Evolutionary conservation across 2,329 filamentous ascomycete genomes (phyloP).

Genomic region (Fusarium brevicatenulatum): DNA sequence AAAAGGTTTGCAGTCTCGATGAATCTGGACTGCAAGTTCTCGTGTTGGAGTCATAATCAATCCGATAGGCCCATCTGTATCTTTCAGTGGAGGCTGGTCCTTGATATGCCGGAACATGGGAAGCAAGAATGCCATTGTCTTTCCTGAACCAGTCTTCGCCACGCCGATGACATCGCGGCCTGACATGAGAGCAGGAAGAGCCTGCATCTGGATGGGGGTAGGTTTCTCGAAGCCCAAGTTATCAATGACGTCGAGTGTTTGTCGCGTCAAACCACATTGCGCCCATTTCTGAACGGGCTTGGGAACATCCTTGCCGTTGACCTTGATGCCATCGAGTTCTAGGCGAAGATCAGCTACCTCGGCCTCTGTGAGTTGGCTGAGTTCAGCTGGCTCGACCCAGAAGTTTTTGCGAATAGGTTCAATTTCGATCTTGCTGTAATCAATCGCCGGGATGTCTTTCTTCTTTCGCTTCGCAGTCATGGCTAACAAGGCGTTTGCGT

Average conservation of each 20-base stretch:
- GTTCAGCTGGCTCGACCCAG: conserved; percentile 88
- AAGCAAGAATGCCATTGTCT: conserved; percentile 93
- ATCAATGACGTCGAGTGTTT: conserved; percentile 86
- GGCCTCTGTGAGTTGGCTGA: conserved; percentile 83
- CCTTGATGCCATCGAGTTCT: conserved; percentile 95
- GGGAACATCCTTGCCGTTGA: conserved; percentile 86
- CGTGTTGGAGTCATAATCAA: conserved; percentile 94
- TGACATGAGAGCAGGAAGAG: conserved; percentile 94
- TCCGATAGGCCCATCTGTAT: conserved; percentile 86
- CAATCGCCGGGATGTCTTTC: conserved; percentile 89
- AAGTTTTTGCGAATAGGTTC: conserved; percentile 92
- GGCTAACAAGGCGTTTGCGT: conserved; percentile 61
- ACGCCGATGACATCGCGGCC: conserved; percentile 95
- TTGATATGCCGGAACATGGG: conserved; percentile 99
- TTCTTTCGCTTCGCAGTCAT: conserved; percentile 80
- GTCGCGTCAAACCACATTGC: conserved; percentile 88
- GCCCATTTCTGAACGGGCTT: conserved; percentile 97
- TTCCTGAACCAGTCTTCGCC: conserved; percentile 96
- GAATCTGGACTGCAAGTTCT: conserved; percentile 93
- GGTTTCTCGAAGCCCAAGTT: conserved; percentile 86
- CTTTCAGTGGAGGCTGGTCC: conserved; percentile 84
- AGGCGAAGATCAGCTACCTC: conserved; percentile 84
- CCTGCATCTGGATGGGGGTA: conserved; percentile 94
- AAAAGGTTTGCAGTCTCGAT: conserved; percentile 94
- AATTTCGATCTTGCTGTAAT: conserved; percentile 88